Base-by-base conservation (phyloP, 148 eudicot genomes). In the Cornus suecica region DNA sequence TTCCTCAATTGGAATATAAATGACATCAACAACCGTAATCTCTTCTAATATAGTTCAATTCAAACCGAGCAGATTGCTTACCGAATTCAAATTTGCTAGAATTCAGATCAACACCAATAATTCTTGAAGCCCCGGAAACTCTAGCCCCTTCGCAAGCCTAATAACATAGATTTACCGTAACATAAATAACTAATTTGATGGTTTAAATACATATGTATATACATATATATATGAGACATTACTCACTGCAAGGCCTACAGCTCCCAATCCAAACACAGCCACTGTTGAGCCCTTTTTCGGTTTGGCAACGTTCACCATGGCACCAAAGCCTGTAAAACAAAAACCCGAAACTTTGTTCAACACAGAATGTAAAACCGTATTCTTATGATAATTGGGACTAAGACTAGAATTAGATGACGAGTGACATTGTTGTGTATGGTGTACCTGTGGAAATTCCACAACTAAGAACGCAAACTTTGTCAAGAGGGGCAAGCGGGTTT, bases 241-340 rank as follows among this genome's bases (percentile, higher is more conserved):
- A 88, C 98, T 90, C 80, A 94, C 97, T 68, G 93, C 97, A 69
- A 91, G 90, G 77, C 94, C 97, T 14, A 91, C 98, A 68, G 98
- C 94, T 37, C 98, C 97, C 63, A 91, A 77, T 75, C 97, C 94
- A 32, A 94, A 91, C 8, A 94, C 73, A 29, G 97, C 98, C 65
- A 94, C 93, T 0, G 89, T 86, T 27, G 94, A 87, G 24, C 94
- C 98, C 73, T 89, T 85, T 41, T 61, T 83, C 6, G 97, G 97
- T 80, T 90, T 91, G 8, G 97, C 98, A 61, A 91, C 98, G 83
- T 94, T 94, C 77, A 90, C 66, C 48, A 91, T 84, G 10, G 98
- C 98, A 23, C 98, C 97, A 72, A 94, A 80, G 0, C 98, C 97
- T 94, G 22, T 52, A 67, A 51, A 28, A 31, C 13, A 68, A 52